A percentile compares a stretch with the other conserved stretches of the same genome.
phyloP scores from a whole-genome alignment of 176 grass and related monocot genomes.

The Triticum aestivum region DNA sequence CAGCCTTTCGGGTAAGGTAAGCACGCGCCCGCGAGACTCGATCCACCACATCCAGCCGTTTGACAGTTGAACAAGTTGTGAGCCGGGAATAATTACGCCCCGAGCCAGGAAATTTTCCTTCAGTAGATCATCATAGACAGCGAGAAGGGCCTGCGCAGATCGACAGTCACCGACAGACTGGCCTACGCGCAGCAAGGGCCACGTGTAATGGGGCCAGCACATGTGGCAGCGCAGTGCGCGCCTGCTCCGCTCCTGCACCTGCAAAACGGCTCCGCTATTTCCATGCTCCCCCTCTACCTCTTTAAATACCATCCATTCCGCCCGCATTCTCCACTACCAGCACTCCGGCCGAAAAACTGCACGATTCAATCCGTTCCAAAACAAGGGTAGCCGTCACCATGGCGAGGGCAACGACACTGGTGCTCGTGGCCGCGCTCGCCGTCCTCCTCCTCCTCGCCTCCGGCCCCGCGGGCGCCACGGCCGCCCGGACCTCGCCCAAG shows the following conservation, averaged over 20 bases:
- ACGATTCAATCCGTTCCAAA: not conserved
- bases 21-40: not conserved
- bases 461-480: not conserved
- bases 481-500: not conserved
- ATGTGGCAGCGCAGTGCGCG: not conserved
- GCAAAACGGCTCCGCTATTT: not conserved
- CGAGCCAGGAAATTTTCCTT: too few relatives aligned
- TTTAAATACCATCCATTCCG: not conserved
- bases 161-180: not conserved
- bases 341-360: not conserved
- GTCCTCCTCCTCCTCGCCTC: constrained; percentile 34
- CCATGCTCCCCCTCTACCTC: not conserved
- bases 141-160: not conserved
- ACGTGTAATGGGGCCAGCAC: not conserved
- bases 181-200: not conserved
- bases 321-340: not conserved
- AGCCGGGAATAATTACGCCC: too few relatives aligned
- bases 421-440: constrained; percentile 28
- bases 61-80: not conserved
- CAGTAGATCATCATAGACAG: not conserved
- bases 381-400: not conserved
- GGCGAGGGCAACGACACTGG: constrained; percentile 20
- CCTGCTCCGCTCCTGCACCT: not conserved
- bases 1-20: not conserved
- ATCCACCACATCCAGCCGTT: not conserved